Evolutionary conservation across 148 eudicot genomes (phyloP).

Genomic region (Dianthus caryophyllus): DNA sequence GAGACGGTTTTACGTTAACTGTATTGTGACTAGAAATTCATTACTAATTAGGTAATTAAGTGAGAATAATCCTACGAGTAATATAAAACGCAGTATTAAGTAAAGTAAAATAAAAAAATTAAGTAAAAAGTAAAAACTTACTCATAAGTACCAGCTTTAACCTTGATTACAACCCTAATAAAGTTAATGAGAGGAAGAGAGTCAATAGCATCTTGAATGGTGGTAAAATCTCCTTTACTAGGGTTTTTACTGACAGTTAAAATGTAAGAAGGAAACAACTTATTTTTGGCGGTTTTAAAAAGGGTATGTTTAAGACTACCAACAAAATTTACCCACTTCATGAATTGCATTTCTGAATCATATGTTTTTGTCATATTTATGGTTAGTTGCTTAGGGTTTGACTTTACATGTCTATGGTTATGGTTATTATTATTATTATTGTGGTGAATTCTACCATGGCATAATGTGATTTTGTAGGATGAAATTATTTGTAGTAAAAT

Average conservation of each 20-base stretch:
- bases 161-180: constrained; percentile 67
- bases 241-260: constrained; percentile 76
- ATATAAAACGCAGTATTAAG: no score
- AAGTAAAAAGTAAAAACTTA: constrained; percentile 29
- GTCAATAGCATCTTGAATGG: constrained; percentile 84
- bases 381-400: constrained; percentile 33
- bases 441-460: constrained; percentile 35
- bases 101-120: no score
- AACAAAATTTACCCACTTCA: constrained; percentile 87
- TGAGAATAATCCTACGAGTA: no score
- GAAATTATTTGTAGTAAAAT: constrained; percentile 26
- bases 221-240: constrained; percentile 58
- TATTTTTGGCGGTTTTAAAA: constrained; percentile 62
- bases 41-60: no score
- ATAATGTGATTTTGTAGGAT: constrained; percentile 21
- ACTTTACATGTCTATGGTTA: constrained; percentile 7
- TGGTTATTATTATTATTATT: no score
- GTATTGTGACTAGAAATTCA: no score
- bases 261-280: constrained; percentile 55
- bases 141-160: constrained; percentile 86
- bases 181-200: constrained; percentile 73
- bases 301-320: constrained; percentile 76
- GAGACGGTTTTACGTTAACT: no score
- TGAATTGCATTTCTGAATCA: constrained; percentile 60
- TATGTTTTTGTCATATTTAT: constrained; percentile 57